These are phyloP conservation scores for Scheffersomyces quercinus DNA, from an alignment of 1,139 yeast genomes.

Conservation along the genomic window DNA sequence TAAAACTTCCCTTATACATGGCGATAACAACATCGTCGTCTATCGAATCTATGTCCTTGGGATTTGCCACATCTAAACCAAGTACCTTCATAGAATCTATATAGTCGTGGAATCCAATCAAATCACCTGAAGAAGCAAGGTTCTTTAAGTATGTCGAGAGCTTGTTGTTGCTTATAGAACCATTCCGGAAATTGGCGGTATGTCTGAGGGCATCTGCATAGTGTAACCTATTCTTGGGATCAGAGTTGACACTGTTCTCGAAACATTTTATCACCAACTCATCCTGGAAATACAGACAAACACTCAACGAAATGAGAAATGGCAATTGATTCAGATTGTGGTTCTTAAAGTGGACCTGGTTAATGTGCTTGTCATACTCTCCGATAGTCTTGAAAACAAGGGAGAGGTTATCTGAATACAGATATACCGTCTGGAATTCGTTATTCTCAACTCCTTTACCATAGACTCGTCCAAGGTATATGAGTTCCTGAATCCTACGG, in stretches of 20 bases:
- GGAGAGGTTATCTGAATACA: constrained; percentile 41
- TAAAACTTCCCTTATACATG: constrained; percentile 43
- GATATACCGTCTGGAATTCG: constrained; percentile 38
- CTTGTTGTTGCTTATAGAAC: constrained; percentile 15
- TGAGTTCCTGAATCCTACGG: constrained; percentile 51
- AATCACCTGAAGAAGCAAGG: constrained; percentile 51
- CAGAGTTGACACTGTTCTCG: constrained; percentile 53
- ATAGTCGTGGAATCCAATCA: constrained; percentile 63
- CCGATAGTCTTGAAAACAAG: constrained; percentile 35
- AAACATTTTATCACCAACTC: constrained; percentile 62
- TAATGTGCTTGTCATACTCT: constrained; percentile 45
- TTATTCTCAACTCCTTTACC: constrained; percentile 15
- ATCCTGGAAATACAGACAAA: constrained; percentile 59
- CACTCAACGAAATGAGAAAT: constrained; percentile 56
- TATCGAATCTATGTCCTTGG: constrained; percentile 21
- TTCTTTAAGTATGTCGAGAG: constrained; percentile 52
- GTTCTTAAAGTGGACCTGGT: constrained; percentile 21
- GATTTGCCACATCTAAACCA: constrained; percentile 42
- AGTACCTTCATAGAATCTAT: constrained; percentile 53
- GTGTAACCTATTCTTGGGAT: constrained; percentile 52
- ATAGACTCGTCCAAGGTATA: constrained; percentile 41
- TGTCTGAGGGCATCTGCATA: constrained; percentile 65
- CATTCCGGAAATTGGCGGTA: constrained; percentile 17
- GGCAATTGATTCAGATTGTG: constrained; percentile 27
- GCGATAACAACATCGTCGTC: constrained; percentile 48